Evolutionary conservation across 768 basidiomycete species (phyloP).

Genomic region (Amanita pseudoporphyria): DNA sequence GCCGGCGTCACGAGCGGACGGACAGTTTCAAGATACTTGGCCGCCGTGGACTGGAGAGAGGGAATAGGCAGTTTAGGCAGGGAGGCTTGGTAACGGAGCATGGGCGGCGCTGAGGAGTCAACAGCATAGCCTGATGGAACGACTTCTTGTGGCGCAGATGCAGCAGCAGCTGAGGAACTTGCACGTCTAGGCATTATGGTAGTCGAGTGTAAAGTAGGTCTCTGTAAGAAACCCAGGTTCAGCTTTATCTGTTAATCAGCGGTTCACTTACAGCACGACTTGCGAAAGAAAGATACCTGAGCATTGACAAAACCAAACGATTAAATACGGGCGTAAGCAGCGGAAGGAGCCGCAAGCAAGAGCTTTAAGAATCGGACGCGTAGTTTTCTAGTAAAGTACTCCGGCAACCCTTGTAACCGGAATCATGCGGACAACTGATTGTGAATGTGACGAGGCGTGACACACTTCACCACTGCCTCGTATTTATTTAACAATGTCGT

Average conservation of each 20-base stretch:
- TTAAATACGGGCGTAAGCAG: not conserved
- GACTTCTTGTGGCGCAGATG: constrained; percentile 8
- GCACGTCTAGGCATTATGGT: not conserved
- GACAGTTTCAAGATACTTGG: constrained; percentile 85
- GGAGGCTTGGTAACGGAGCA: constrained; percentile 67
- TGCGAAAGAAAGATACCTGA: not conserved
- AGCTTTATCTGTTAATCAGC: too few species aligned
- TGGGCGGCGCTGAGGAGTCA: constrained; percentile 50
- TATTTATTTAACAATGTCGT: too few species aligned
- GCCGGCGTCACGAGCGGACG: constrained; percentile 62
- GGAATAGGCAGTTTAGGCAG: constrained; percentile 81
- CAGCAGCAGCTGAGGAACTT: not conserved
- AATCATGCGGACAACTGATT: too few species aligned
- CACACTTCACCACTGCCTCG: too few species aligned
- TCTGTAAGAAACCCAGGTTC: not conserved
- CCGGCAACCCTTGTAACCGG: too few species aligned
- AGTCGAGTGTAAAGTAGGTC: constrained; percentile 3
- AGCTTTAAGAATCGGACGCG: too few species aligned
- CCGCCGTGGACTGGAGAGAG: constrained; percentile 66
- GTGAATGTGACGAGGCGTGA: too few species aligned
- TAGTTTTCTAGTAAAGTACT: too few species aligned
- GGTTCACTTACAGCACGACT: not conserved
- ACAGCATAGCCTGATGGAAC: constrained; percentile 25
- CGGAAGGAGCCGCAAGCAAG: not conserved
- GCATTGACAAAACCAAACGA: not conserved